Evolutionary conservation across 2,329 filamentous ascomycete species (phyloP).

Genomic region (Neonectria sp.): DNA sequence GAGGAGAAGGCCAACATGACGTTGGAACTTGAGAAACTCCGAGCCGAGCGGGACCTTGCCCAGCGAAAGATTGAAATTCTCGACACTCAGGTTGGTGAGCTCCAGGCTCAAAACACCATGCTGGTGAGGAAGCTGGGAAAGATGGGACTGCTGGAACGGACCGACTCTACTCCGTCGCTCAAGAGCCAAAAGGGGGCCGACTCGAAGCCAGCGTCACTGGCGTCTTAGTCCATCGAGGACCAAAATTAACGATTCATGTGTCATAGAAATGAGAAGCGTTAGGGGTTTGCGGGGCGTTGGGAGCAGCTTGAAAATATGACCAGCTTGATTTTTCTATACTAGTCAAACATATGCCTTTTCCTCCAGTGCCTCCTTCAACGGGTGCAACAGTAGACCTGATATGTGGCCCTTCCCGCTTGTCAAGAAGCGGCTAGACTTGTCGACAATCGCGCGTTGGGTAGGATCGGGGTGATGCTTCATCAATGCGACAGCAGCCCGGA

Average conservation of each 20-base stretch:
- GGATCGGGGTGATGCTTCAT: slow-evolving; percentile 34
- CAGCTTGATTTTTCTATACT: slow-evolving; percentile 26
- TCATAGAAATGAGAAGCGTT: slow-evolving; percentile 28
- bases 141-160: slow-evolving; percentile 54
- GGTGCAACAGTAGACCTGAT: slow-evolving; percentile 49
- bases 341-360: slow-evolving; percentile 15
- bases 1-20: slow-evolving; percentile 66
- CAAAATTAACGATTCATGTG: slow-evolving; percentile 16
- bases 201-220: slow-evolving; percentile 22
- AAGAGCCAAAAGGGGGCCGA: slow-evolving; percentile 33
- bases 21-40: slow-evolving; percentile 67
- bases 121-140: slow-evolving; percentile 69
- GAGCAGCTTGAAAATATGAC: slow-evolving; percentile 23
- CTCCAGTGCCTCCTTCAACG: slow-evolving; percentile 18
- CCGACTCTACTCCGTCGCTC: slow-evolving; percentile 56
- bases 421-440: slow-evolving; percentile 18
- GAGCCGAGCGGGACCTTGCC: slow-evolving; percentile 67
- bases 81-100: slow-evolving; percentile 68
- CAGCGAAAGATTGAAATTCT: slow-evolving; percentile 68
- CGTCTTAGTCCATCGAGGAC: slow-evolving; percentile 1
- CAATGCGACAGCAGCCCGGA: slow-evolving; percentile 58
- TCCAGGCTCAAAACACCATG: slow-evolving; percentile 73
- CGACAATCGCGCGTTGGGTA: slow-evolving; percentile 30
- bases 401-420: slow-evolving; percentile 37
- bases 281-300: slow-evolving; percentile 41